A percentile compares a stretch with the other conserved stretches of the same genome.
Evolutionary conservation across 441 rosid species (phyloP).

Genomic region (Eutrema salsugineum): DNA sequence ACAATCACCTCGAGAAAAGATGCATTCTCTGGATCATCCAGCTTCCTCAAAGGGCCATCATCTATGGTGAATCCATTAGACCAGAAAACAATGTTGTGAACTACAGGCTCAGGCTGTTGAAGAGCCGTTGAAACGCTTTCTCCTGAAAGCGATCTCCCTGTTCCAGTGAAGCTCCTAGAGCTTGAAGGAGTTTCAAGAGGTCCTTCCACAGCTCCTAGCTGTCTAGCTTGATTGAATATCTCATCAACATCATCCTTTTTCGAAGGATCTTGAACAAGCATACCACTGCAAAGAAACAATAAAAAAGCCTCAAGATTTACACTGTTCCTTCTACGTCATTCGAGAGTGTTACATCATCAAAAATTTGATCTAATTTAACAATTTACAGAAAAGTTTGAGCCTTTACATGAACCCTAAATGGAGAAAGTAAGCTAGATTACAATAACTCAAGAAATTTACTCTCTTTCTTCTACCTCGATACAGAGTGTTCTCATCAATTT

Average conservation of each 20-base stretch:
- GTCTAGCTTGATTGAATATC: conserved; percentile 85
- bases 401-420: background rate
- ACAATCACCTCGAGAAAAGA: conserved; percentile 80
- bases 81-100: conserved; percentile 93
- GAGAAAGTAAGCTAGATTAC: background rate
- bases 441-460: background rate
- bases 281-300: conserved; percentile 62
- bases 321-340: background rate
- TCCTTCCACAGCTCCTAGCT: conserved; percentile 90
- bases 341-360: background rate
- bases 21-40: conserved; percentile 96
- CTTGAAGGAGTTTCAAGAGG: conserved; percentile 73
- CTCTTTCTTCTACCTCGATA: background rate
- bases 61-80: conserved; percentile 90
- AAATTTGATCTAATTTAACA: background rate
- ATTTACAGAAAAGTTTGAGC: no score
- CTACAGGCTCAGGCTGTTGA: conserved; percentile 80
- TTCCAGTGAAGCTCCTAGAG: conserved; percentile 81
- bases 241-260: conserved; percentile 86
- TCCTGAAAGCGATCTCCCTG: conserved; percentile 87
- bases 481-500: background rate
- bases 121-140: conserved; percentile 64
- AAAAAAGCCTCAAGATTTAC: no score
- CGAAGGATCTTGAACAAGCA: conserved; percentile 94
- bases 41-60: conserved; percentile 85